Conservation (phyloP, 257 asterid species). For the Solanum chmielewskii region DNA sequence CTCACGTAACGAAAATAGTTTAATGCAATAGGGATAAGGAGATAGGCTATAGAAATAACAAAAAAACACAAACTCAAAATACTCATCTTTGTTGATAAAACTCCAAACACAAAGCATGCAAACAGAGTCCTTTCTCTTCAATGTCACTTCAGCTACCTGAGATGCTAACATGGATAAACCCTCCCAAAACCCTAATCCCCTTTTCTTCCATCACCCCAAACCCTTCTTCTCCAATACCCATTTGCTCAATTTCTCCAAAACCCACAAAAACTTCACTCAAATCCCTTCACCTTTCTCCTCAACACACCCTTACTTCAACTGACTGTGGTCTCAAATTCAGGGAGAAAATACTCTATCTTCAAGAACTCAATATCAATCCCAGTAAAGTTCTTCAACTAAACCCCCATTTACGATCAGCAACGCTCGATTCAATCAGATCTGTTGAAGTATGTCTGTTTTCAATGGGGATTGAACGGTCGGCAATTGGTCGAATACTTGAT, state of each 20-base stretch:
- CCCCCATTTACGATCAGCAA: slow-evolving; percentile 59
- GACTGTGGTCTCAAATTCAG: slow-evolving; percentile 61
- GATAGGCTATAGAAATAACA: not conserved
- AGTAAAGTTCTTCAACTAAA: slow-evolving; percentile 51
- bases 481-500: slow-evolving; percentile 63
- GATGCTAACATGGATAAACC: slow-evolving; percentile 36
- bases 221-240: not conserved
- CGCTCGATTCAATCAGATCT: slow-evolving; percentile 48
- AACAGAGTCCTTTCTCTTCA: not conserved
- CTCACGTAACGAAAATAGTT: not conserved
- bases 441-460: slow-evolving; percentile 54
- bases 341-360: slow-evolving; percentile 45
- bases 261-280: not conserved
- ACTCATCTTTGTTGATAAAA: not conserved
- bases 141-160: not conserved
- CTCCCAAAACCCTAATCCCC: not conserved
- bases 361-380: slow-evolving; percentile 36
- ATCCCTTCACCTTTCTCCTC: not conserved
- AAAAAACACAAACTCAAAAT: not conserved
- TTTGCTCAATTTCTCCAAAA: not conserved
- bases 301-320: not conserved
- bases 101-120: not conserved
- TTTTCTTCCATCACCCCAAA: not conserved
- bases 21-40: not conserved
- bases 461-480: slow-evolving; percentile 52